Conservation (phyloP, 1,284 basidiomycete species). For the Cutaneotrichosporon curvatum region DNA sequence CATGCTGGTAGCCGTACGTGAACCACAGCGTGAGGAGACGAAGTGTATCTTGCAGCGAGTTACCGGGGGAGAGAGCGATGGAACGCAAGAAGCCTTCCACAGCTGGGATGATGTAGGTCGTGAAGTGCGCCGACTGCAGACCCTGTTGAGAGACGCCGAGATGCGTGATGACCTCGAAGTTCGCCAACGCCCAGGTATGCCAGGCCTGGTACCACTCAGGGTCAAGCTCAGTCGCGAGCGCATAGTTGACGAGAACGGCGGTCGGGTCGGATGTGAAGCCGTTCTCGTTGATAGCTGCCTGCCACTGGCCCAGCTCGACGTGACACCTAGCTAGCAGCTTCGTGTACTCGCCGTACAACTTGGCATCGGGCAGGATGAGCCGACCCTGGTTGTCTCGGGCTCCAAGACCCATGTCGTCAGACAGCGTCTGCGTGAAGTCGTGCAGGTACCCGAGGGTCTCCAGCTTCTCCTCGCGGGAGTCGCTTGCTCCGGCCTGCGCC, state of each 20-base stretch:
- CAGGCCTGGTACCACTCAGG: conserved; percentile 96
- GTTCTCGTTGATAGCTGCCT: conserved; percentile 60
- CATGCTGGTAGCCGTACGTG: conserved; percentile 87
- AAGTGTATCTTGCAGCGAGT: conserved; percentile 90
- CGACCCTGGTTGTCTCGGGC: conserved; percentile 49
- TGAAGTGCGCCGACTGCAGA: conserved; percentile 63
- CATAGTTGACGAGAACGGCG: conserved; percentile 77
- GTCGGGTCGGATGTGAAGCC: conserved; percentile 57
- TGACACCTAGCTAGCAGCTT: conserved; percentile 91
- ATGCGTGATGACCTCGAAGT: conserved; percentile 88
- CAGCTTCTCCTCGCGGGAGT: conserved; percentile 23
- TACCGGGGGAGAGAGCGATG: conserved; percentile 80
- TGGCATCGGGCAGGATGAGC: conserved; percentile 52
- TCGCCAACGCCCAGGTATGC: conserved; percentile 97
- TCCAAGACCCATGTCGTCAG: conserved; percentile 64
- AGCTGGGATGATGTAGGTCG: conserved; percentile 84
- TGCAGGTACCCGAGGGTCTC: conserved; percentile 81
- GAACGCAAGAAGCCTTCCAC: conserved; percentile 98
- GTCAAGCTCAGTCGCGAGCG: conserved; percentile 85
- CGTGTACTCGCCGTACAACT: conserved; percentile 66
- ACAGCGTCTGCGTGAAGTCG: conserved; percentile 70
- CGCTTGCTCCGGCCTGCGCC: conserved; percentile 59
- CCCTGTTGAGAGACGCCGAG: conserved; percentile 68
- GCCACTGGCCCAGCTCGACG: conserved; percentile 96
- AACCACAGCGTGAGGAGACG: conserved; percentile 96